Evolutionary conservation across 345 rosid genomes (phyloP).

Genomic region (Gossypium bickii): DNA sequence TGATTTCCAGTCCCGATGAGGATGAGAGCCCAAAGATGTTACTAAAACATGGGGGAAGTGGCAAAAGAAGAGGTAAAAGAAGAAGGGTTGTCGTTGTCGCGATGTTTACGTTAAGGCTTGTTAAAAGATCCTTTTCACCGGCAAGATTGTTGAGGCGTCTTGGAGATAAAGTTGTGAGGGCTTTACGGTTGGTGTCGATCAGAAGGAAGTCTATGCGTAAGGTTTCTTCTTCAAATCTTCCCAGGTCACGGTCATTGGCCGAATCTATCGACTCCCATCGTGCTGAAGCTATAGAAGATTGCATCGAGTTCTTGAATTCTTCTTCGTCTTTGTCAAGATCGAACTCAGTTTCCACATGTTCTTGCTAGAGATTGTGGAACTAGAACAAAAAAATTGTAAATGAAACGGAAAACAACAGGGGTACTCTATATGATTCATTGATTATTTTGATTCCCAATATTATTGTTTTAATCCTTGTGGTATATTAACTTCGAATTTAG

Average conservation of each 20-base stretch:
- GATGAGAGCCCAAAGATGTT: constrained; percentile 36
- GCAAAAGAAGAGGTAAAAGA: constrained; percentile 28
- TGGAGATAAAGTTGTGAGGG: constrained; percentile 52
- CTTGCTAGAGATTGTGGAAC: constrained; percentile 27
- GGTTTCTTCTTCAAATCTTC: constrained; percentile 42
- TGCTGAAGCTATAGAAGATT: constrained; percentile 90
- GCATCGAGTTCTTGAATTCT: constrained; percentile 87
- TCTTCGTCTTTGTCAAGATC: constrained; percentile 66
- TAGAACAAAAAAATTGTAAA: neutral
- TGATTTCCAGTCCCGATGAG: constrained; percentile 61
- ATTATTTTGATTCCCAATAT: neutral
- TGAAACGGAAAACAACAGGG: neutral
- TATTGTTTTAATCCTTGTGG: too few species aligned
- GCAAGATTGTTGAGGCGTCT: constrained; percentile 46
- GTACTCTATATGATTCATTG: neutral
- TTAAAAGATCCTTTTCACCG: constrained; percentile 35
- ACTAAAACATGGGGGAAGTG: constrained; percentile 37
- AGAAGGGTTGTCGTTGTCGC: constrained; percentile 35
- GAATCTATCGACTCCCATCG: constrained; percentile 73
- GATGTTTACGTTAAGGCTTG: constrained; percentile 44
- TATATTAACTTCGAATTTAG: too few species aligned
- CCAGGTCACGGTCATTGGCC: constrained; percentile 68
- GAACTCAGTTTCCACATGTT: constrained; percentile 54
- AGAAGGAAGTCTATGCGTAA: constrained; percentile 42
- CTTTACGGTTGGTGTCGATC: constrained; percentile 42